These are phyloP conservation scores for Conticribra guillardii DNA, from an alignment of 108 stramenopile genomes.

Conservation along the genomic window DNA sequence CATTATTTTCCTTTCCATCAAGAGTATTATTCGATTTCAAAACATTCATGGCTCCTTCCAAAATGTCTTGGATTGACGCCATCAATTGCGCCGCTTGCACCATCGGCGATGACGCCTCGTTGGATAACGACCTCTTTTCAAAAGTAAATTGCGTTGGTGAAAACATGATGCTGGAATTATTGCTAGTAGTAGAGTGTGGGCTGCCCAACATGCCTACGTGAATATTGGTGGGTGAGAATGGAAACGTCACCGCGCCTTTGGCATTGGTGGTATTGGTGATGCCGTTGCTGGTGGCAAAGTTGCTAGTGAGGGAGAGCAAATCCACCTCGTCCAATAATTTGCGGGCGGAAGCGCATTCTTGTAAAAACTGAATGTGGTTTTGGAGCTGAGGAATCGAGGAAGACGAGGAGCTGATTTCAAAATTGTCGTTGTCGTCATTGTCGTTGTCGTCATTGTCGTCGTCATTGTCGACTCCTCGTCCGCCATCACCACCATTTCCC, in stretches of 20 bases:
- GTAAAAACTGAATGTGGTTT: conserved; percentile 14
- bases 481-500: not conserved
- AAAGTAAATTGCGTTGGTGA: conserved; percentile 12
- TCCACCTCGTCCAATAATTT: conserved; percentile 31
- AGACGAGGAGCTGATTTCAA: not conserved
- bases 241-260: not conserved
- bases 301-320: conserved; percentile 6
- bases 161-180: conserved; percentile 6
- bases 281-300: conserved; percentile 19
- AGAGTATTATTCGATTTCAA: not conserved
- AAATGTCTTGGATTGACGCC: not conserved
- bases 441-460: not conserved
- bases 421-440: not conserved
- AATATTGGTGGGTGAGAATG: conserved; percentile 18
- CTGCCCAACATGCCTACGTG: no score
- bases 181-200: no score
- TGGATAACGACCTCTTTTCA: not conserved
- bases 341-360: conserved; percentile 16
- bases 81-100: conserved; percentile 29
- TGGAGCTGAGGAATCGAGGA: conserved; percentile 18
- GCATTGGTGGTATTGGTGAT: not conserved
- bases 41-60: conserved; percentile 9
- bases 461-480: not conserved
- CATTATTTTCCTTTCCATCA: not conserved
- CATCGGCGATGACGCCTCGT: conserved; percentile 7